Conservation (phyloP, 768 basidiomycete species). For the Amanita molliuscula region DNA sequence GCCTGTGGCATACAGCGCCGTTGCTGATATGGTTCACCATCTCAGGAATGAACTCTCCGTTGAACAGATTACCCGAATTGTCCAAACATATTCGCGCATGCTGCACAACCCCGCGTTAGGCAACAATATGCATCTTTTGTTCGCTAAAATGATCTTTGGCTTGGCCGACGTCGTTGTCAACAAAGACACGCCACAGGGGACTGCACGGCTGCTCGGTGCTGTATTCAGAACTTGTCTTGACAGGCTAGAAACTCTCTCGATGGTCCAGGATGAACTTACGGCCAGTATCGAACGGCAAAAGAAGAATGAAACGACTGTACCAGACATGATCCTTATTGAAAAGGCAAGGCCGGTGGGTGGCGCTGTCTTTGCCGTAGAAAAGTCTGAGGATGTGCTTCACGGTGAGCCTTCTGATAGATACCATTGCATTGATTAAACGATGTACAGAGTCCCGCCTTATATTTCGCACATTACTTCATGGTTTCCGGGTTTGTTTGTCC, state of each 20-base stretch:
- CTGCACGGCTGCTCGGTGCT: slow-evolving; percentile 55
- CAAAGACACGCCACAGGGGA: slow-evolving; percentile 64
- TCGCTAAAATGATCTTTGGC: slow-evolving; percentile 87
- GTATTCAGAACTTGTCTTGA: slow-evolving; percentile 81
- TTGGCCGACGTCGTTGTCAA: slow-evolving; percentile 72
- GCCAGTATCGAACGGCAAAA: slow-evolving; percentile 38
- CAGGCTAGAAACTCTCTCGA: slow-evolving; percentile 72
- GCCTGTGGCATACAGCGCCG: slow-evolving; percentile 73
- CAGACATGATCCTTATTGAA: slow-evolving; percentile 66
- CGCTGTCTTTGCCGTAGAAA: slow-evolving; percentile 70
- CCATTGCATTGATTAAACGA: slow-evolving; percentile 7
- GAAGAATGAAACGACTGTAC: slow-evolving; percentile 26
- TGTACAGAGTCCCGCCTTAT: slow-evolving; percentile 71
- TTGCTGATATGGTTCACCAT: slow-evolving; percentile 92
- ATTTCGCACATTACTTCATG: slow-evolving; percentile 82
- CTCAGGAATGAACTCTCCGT: slow-evolving; percentile 73
- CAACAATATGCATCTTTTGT: slow-evolving; percentile 77
- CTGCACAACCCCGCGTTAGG: slow-evolving; percentile 82
- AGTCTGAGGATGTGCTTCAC: slow-evolving; percentile 70
- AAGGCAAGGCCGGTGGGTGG: slow-evolving; percentile 75
- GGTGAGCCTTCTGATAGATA: slow-evolving; percentile 30
- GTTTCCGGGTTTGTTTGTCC: slow-evolving; percentile 70
- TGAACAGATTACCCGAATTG: slow-evolving; percentile 64
- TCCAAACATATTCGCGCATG: slow-evolving; percentile 78
- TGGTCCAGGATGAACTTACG: slow-evolving; percentile 47